A percentile compares a stretch with the other conserved stretches of the same genome.
Conservation (phyloP, 257 asterid species). For the Primulina huaijiensis region DNA sequence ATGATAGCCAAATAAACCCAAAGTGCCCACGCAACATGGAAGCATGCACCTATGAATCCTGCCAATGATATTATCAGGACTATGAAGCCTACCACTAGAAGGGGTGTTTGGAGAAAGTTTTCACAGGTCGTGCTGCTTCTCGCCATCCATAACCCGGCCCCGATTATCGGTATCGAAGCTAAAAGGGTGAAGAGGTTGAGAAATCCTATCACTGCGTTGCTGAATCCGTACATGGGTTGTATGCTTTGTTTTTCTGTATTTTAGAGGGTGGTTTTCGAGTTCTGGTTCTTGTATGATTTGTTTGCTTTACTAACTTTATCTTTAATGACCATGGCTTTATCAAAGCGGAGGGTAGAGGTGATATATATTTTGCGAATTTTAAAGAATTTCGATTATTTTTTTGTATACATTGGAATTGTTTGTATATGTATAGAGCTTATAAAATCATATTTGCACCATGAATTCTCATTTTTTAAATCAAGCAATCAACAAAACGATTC, state of each 20-base stretch:
- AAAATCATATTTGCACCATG: not conserved
- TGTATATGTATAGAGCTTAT: not conserved
- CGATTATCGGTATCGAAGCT: conserved; percentile 92
- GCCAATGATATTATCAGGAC: conserved; percentile 70
- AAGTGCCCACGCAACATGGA: conserved; percentile 88
- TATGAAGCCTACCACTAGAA: conserved; percentile 65
- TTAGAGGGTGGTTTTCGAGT: conserved; percentile 4
- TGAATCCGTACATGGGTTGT: conserved; percentile 56
- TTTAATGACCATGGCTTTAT: conserved; percentile 24
- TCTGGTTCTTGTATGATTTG: not conserved
- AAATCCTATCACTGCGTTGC: conserved; percentile 91
- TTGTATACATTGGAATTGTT: not conserved
- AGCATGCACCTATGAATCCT: conserved; percentile 92
- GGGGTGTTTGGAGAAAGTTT: conserved; percentile 86
- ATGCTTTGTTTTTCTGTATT: conserved; percentile 3
- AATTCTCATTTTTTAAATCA: not conserved
- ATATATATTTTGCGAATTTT: not conserved
- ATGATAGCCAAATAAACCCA: conserved; percentile 75
- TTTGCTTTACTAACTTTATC: conserved; percentile 4
- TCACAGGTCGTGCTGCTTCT: conserved; percentile 82
- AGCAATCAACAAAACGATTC: not conserved
- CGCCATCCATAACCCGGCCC: conserved; percentile 95
- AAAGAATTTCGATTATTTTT: not conserved
- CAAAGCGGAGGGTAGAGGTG: not conserved
- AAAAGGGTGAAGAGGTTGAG: conserved; percentile 81